Evolutionary conservation across 1,139 yeast species (phyloP), one percentile per base, ranked within the genome.

Genomic region (Scheffersomyces titani): DNA sequence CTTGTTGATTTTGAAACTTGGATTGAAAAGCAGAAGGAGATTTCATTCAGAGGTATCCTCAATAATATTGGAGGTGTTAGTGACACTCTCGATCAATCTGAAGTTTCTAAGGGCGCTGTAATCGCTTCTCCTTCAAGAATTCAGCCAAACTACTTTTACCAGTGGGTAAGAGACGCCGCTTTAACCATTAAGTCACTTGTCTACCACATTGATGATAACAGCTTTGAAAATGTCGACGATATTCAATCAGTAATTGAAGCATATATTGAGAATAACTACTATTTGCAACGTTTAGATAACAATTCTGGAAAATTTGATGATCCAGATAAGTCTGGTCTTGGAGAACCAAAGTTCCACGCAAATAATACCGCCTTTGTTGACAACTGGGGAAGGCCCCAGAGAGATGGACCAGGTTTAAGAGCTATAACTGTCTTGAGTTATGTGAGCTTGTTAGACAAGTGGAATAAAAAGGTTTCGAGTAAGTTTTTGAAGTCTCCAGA

Each of bases 311-410:
- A 73, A 1, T 87, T 87, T 68, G 76, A 75, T 49, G 80, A 77
- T 55, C 58, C 60, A 1, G 60, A 58, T 48, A 70, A 78, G 55
- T 69, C 75, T 49, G 92, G 92, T 2, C 77, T 93, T 46, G 98
- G 98, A 0, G 98, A 93, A 68, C 98, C 98, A 4, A 93, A 93
- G 69, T 92, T 89, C 66, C 70, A 81, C 67, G 85, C 87, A 3
- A 83, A 91, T 68, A 87, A 89, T 36, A 67, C 83, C 0, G 78
- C 89, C 0, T 93, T 89, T 64, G 70, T 73, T 18, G 86, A 77
- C 2, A 69, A 76, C 48, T 93, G 98, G 99, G 98, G 98, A 1
- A 80, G 99, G 64, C 99, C 99, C 0, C 99, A 93, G 72, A 82
- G 92, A 60, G 99, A 94, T 70, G 98, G 98, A 0, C 98, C 98